Conservation (phyloP, 1,284 basidiomycete genomes). For the Pyrrhoderma noxium region DNA sequence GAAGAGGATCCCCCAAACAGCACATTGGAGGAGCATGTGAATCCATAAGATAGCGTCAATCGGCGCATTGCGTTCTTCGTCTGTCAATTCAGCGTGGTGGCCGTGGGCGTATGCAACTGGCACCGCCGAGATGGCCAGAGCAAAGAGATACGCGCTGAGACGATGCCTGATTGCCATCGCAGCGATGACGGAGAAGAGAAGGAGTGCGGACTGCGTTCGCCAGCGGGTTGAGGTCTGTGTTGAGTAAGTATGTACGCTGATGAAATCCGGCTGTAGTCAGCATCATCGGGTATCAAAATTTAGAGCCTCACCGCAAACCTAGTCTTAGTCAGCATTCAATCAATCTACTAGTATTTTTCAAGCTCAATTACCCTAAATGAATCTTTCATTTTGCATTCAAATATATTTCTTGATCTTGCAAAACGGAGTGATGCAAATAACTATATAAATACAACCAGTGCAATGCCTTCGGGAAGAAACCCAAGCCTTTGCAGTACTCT, state of each 20-base stretch:
- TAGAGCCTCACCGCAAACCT: too few relatives aligned
- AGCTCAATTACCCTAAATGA: too few relatives aligned
- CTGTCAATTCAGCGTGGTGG: constrained; percentile 51
- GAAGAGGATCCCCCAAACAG: constrained; percentile 78
- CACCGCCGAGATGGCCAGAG: background rate
- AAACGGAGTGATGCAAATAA: too few relatives aligned
- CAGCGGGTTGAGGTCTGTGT: background rate
- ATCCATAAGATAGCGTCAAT: constrained; percentile 74
- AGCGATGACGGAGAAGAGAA: background rate
- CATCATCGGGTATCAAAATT: too few relatives aligned
- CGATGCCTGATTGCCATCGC: constrained; percentile 4
- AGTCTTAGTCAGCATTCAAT: too few relatives aligned
- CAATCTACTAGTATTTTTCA: too few relatives aligned
- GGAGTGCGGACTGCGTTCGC: background rate
- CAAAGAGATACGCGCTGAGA: background rate
- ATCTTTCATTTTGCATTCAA: too few relatives aligned
- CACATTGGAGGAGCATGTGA: constrained; percentile 69
- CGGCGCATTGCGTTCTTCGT: constrained; percentile 61
- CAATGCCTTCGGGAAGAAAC: too few relatives aligned
- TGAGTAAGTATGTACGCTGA: too few relatives aligned
- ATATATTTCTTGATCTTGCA: too few relatives aligned
- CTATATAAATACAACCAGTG: too few relatives aligned
- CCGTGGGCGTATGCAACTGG: constrained; percentile 39
- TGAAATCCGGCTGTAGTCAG: background rate
- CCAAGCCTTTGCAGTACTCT: too few relatives aligned